These are phyloP conservation scores for Fusarium sp. DNA, from an alignment of 2,329 filamentous ascomycete genomes.

Conservation along the genomic window DNA sequence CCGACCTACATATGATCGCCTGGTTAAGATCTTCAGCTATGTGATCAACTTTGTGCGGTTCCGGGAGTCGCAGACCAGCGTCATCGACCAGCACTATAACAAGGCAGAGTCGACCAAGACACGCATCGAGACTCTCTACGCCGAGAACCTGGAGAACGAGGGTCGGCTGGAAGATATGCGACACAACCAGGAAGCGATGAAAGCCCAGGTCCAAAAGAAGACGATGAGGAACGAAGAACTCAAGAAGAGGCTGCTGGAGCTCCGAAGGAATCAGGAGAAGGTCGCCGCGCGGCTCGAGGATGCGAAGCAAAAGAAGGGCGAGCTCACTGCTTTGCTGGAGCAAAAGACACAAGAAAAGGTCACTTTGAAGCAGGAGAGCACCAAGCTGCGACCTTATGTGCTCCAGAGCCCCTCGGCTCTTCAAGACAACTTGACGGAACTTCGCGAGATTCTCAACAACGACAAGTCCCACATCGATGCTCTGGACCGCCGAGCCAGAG, in stretches of 20 bases:
- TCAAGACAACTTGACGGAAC: slow-evolving; percentile 83
- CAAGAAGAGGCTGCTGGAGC: slow-evolving; percentile 82
- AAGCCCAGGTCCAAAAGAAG: slow-evolving; percentile 86
- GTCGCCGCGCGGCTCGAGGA: slow-evolving; percentile 86
- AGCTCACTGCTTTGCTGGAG: slow-evolving; percentile 78
- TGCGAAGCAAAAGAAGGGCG: slow-evolving; percentile 82
- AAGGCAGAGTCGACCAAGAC: slow-evolving; percentile 87
- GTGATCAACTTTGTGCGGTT: slow-evolving; percentile 99
- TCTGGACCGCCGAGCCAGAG: slow-evolving; percentile 87
- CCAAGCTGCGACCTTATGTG: slow-evolving; percentile 91
- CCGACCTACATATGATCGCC: slow-evolving; percentile 87
- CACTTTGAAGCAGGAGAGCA: slow-evolving; percentile 82
- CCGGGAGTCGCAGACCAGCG: slow-evolving; percentile 87
- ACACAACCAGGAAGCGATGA: slow-evolving; percentile 82
- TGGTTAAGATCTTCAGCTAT: slow-evolving; percentile 96
- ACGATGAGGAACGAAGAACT: slow-evolving; percentile 87
- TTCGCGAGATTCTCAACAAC: slow-evolving; percentile 80
- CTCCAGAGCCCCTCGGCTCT: slow-evolving; percentile 87
- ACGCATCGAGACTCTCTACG: slow-evolving; percentile 86
- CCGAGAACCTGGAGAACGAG: slow-evolving; percentile 89
- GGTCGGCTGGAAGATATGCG: slow-evolving; percentile 83
- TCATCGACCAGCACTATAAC: slow-evolving; percentile 95
- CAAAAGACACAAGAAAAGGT: slow-evolving; percentile 78
- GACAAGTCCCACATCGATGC: slow-evolving; percentile 90
- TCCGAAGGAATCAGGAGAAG: slow-evolving; percentile 84